Conservation (phyloP, 2,329 filamentous ascomycete genomes). For the Colletotrichum noveboracense region DNA sequence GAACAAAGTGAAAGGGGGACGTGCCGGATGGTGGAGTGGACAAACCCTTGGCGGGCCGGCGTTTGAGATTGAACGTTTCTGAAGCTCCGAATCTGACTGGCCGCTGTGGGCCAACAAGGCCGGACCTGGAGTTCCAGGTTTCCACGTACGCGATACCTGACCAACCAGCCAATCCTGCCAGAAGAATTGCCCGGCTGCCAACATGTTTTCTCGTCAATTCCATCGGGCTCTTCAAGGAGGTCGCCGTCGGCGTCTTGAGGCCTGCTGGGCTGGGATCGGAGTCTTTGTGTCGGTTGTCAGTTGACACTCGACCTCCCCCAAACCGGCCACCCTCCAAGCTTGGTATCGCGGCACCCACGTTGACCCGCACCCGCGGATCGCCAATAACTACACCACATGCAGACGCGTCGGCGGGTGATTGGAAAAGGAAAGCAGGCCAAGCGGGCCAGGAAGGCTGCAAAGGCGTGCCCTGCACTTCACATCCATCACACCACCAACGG, state of each 20-base stretch:
- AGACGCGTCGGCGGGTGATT: neutral
- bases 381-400: neutral
- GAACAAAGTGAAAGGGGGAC: neutral
- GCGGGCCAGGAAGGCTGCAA: neutral
- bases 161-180: neutral
- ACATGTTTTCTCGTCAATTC: neutral
- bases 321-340: neutral
- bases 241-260: neutral
- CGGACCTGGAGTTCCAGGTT: neutral
- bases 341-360: neutral
- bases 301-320: neutral
- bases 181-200: neutral
- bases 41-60: constrained; percentile 9
- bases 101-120: neutral
- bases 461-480: neutral
- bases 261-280: neutral
- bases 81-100: constrained; percentile 18
- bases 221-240: neutral
- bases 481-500: neutral
- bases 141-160: neutral
- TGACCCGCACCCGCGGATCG: constrained; percentile 18
- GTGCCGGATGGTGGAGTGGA: constrained; percentile 1
- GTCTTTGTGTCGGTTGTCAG: neutral
- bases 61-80: constrained; percentile 22
- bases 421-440: neutral